Evolutionary conservation across 345 rosid species (phyloP), one percentile per base, ranked within the genome.

Genomic region (Euclidium syriacum): DNA sequence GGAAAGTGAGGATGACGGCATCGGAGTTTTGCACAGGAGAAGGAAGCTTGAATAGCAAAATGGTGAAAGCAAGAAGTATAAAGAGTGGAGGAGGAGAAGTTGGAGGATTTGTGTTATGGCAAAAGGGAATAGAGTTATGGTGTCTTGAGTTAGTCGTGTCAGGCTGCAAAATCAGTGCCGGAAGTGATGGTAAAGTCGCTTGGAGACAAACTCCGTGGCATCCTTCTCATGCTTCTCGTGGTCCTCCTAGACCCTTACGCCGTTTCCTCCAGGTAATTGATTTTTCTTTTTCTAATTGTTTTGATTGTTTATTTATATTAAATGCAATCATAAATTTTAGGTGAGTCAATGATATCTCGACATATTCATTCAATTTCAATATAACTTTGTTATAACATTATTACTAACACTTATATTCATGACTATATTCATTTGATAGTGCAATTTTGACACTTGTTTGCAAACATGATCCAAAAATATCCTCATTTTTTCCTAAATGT

Each of bases 161-260:
- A 0, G 92, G 95, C 0, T 83, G 81, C 72, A 90, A 90, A 46
- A 83, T 90, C 35, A 90, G 95, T 69, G 97, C 97, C 2, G 95
- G 97, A 5, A 90, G 97, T 67, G 95, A 90, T 10, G 92, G 85
- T 0, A 83, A 83, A 68, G 88, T 90, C 4, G 90, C 95, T 35
- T 90, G 97, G 97, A 76, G 92, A 61, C 97, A 90, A 79, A 87
- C 95, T 5, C 92, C 95, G 8, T 90, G 95, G 95, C 97, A 87
- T 62, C 91, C 82, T 64, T 83, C 97, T 58, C 97, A 87, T 57
- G 95, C 88, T 14, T 86, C 91, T 11, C 79, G 92, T 54, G 97
- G 97, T 43, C 95, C 97, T 3, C 92, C 95, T 5, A 66, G 95
- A 51, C 95, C 97, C 4, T 85, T 90, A 11, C 70, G 97, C 48